Evolutionary conservation across 2,329 filamentous ascomycete genomes (phyloP), one percentile per base, ranked within the genome.

Genomic region (Macrophomina tecta): DNA sequence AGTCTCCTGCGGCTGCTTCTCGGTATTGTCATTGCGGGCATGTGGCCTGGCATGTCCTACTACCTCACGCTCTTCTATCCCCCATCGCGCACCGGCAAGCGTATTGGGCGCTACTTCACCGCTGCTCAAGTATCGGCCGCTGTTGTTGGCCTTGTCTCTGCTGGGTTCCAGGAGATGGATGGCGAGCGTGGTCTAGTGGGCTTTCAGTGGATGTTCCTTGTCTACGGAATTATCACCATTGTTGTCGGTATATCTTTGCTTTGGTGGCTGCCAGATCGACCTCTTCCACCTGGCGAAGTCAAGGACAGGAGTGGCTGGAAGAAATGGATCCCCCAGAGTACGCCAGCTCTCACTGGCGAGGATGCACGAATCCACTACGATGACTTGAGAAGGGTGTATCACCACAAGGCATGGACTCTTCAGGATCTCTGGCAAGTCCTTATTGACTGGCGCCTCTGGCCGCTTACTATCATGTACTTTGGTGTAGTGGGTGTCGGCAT

Each of bases 11-110:
- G 93, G 7, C 90, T 97, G 66, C 84, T 97, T 11, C 86, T 97
- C 6, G 93, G 93, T 56, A 86, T 95, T 14, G 93, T 97, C 30
- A 94, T 94, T 75, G 93, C 93, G 1, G 93, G 93, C 55, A 93
- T 97, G 90, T 97, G 93, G 93, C 93, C 93, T 0, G 93, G 93
- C 60, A 97, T 97, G 93, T 88, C 92, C 9, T 95, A 95, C 77
- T 97, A 97, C 75, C 84, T 97, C 55, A 96, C 93, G 0, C 84
- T 97, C 7, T 97, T 97, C 82, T 97, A 97, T 75, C 93, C 93
- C 6, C 93, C 93, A 0, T 92, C 91, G 5, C 86, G 91, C 12
- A 95, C 91, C 1, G 93, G 91, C 14, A 96, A 95, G 81, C 87
- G 93, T 46, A 96, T 97, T 70, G 93, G 93, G 45, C 87, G 90